phyloP scores from a whole-genome alignment of 306 rosid species.

The Mucuna pruriens region DNA sequence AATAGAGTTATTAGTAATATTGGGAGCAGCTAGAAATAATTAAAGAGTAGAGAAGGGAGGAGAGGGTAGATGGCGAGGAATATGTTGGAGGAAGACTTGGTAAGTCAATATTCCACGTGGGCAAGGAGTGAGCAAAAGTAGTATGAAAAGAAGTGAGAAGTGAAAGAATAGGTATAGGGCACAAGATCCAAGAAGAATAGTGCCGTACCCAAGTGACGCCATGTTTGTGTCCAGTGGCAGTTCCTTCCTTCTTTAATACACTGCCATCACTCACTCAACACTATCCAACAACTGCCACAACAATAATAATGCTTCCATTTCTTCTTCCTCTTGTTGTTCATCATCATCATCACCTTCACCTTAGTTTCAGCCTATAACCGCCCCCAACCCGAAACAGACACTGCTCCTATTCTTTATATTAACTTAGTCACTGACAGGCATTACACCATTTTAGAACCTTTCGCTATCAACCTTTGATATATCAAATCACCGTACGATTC shows the following conservation, averaged over 20 bases:
- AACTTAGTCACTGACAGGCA: slow-evolving; percentile 36
- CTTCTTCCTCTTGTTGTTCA: not conserved
- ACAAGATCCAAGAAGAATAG: slow-evolving; percentile 50
- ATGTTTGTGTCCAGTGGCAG: slow-evolving; percentile 25
- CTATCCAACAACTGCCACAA: slow-evolving; percentile 29
- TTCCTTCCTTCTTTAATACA: slow-evolving; percentile 33
- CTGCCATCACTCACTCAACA: slow-evolving; percentile 1
- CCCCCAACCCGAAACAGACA: slow-evolving; percentile 36
- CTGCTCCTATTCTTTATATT: slow-evolving; percentile 32
- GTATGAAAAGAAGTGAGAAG: slow-evolving; percentile 25
- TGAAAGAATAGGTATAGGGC: slow-evolving; percentile 32
- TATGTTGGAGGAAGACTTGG: not conserved
- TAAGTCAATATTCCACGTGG: slow-evolving; percentile 43
- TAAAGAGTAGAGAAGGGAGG: not conserved
- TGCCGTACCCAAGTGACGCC: slow-evolving; percentile 35
- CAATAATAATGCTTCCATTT: not conserved
- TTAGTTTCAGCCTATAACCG: slow-evolving; percentile 8
- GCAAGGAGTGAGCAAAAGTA: slow-evolving; percentile 28
- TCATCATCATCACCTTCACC: not conserved
- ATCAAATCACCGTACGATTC: slow-evolving; percentile 27
- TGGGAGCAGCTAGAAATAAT: not conserved
- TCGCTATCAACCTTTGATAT: slow-evolving; percentile 32
- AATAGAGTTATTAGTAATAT: not conserved
- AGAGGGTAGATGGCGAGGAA: not conserved
- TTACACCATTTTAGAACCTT: slow-evolving; percentile 35